Percentiles rank a stretch among this genome's conserved stretches.
phyloP scores from a whole-genome alignment of 2,329 filamentous ascomycete genomes.

The Zasmidium citrigriseum region DNA sequence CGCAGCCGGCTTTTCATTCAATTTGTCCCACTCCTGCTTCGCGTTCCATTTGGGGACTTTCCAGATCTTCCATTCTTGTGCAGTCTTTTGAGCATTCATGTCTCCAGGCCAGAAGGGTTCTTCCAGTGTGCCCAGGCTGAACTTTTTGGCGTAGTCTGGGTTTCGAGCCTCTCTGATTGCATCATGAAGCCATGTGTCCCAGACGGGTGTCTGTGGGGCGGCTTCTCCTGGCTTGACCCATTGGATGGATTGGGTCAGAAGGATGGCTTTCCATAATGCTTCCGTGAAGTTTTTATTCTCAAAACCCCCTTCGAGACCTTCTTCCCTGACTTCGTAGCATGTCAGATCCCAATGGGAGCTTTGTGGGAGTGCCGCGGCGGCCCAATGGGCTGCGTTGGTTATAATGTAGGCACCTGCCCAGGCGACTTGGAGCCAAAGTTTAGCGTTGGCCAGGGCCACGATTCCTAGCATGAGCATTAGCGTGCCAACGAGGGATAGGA shows the following conservation, averaged over 20 bases:
- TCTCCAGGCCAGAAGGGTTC: slow-evolving; percentile 8
- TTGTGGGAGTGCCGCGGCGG: slow-evolving; percentile 50
- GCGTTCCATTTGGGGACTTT: slow-evolving; percentile 21
- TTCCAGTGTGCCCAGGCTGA: neutral
- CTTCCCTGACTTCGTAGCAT: slow-evolving; percentile 43
- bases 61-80: slow-evolving; percentile 10
- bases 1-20: slow-evolving; percentile 7
- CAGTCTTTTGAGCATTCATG: neutral
- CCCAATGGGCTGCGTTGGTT: slow-evolving; percentile 53
- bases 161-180: slow-evolving; percentile 13
- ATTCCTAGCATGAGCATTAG: slow-evolving; percentile 56
- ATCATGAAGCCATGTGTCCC: slow-evolving; percentile 29
- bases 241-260: slow-evolving; percentile 44
- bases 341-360: slow-evolving; percentile 51
- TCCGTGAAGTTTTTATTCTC: slow-evolving; percentile 47
- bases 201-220: slow-evolving; percentile 23
- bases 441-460: slow-evolving; percentile 53
- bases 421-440: slow-evolving; percentile 48
- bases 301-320: slow-evolving; percentile 35
- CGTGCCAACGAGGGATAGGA: slow-evolving; percentile 52
- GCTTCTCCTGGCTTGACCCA: slow-evolving; percentile 42
- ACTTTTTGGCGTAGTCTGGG: neutral
- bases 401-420: slow-evolving; percentile 54
- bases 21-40: slow-evolving; percentile 22
- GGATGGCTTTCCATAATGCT: slow-evolving; percentile 52